Conservation (phyloP, 257 asterid species). For the Solanum medicagineum region DNA sequence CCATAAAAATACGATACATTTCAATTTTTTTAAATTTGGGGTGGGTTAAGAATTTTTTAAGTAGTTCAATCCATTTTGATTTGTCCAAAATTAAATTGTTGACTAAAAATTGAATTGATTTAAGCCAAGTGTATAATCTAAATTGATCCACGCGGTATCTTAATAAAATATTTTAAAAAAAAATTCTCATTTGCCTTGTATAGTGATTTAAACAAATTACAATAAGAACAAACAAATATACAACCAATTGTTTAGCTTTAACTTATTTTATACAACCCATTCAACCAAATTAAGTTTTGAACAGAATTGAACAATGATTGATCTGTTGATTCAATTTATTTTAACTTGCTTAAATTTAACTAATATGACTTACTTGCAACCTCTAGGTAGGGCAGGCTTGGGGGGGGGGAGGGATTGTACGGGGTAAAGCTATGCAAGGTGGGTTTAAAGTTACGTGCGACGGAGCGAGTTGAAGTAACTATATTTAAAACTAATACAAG, state of each 20-base stretch:
- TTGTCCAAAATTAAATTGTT: neutral
- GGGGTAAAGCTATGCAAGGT: no score
- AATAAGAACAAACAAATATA: neutral
- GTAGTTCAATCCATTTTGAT: neutral
- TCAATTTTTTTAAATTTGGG: neutral
- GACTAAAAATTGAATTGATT: neutral
- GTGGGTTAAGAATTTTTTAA: neutral
- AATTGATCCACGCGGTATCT: neutral
- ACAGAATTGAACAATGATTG: neutral
- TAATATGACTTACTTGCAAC: neutral
- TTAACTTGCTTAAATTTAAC: neutral
- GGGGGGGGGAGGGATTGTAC: no score
- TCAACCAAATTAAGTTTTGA: neutral
- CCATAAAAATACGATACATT: neutral
- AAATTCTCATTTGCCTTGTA: neutral
- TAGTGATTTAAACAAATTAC: neutral
- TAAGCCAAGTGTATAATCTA: neutral
- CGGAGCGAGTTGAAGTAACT: no score
- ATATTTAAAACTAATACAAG: no score
- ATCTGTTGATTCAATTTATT: neutral
- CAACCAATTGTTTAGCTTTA: neutral
- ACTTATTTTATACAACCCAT: neutral
- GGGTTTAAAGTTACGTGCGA: no score
- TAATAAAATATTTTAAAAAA: no score
- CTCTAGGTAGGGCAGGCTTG: neutral